Percentiles rank a stretch among this genome's conserved stretches.
Evolutionary conservation across 139 green algal genomes (phyloP).

Genomic region (Nannochloris sp.): DNA sequence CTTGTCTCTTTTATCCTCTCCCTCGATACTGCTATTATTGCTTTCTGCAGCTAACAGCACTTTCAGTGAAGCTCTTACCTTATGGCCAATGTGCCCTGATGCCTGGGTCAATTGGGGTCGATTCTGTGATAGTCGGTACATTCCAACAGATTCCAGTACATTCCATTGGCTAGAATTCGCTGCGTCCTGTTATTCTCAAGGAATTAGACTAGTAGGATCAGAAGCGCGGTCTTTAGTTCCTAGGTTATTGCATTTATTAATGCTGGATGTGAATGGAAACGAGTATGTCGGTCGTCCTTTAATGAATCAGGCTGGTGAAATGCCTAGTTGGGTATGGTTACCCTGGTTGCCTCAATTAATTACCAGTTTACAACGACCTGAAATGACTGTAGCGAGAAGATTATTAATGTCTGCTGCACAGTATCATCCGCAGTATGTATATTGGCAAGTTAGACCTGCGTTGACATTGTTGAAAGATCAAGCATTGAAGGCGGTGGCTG

Average conservation of each 20-base stretch:
- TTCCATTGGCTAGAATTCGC: constrained; percentile 73
- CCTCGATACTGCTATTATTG: neutral
- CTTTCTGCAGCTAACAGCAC: constrained; percentile 37
- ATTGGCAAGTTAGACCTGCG: constrained; percentile 81
- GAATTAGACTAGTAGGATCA: constrained; percentile 37
- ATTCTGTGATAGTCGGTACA: constrained; percentile 76
- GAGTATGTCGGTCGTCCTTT: constrained; percentile 35
- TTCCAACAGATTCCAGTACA: constrained; percentile 6
- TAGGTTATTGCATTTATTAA: constrained; percentile 79
- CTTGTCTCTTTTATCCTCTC: neutral
- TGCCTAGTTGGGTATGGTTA: constrained; percentile 91
- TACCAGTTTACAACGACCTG: constrained; percentile 67
- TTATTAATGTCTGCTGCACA: constrained; percentile 32
- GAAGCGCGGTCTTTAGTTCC: constrained; percentile 59
- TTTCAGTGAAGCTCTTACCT: constrained; percentile 71
- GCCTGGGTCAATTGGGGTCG: constrained; percentile 88
- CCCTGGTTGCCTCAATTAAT: constrained; percentile 89
- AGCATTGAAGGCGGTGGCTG: constrained; percentile 43
- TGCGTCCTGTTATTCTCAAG: constrained; percentile 75
- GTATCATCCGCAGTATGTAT: constrained; percentile 72
- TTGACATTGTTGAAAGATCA: constrained; percentile 66
- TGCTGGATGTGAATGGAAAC: constrained; percentile 68
- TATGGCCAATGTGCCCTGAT: constrained; percentile 67
- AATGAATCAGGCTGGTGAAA: constrained; percentile 21
- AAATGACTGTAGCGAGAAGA: constrained; percentile 54